Conservation (phyloP, 306 rosid species). For the Cucumis hystrix region DNA sequence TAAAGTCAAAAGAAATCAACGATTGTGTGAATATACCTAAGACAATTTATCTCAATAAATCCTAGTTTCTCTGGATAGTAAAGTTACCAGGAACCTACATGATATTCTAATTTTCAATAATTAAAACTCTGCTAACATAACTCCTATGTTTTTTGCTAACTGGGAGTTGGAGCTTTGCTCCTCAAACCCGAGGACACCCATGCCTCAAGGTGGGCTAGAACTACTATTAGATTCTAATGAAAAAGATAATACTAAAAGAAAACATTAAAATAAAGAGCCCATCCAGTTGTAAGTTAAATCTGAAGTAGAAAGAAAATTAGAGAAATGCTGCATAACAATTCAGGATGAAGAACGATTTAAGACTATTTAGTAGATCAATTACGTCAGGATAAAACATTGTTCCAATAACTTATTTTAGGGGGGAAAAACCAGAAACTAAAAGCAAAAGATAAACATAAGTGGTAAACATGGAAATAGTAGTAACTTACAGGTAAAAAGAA, state of each 20-base stretch:
- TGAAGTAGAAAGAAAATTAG: background rate
- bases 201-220: background rate
- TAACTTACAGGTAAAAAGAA: constrained; percentile 80
- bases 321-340: background rate
- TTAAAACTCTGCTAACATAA: background rate
- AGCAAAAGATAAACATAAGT: background rate
- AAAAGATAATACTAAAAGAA: background rate
- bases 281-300: background rate
- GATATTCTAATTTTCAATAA: background rate
- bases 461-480: background rate
- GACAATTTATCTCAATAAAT: background rate
- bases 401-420: background rate
- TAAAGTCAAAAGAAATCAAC: background rate
- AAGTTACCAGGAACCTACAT: background rate
- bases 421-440: background rate
- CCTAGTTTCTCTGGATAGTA: background rate
- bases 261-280: background rate
- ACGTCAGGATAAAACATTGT: background rate
- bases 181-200: too few relatives aligned
- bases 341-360: background rate
- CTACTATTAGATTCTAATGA: background rate
- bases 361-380: background rate
- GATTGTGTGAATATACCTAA: background rate
- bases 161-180: background rate
- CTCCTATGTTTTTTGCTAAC: background rate